Conservation (phyloP, 441 rosid species). For the Daphne laureola region DNA sequence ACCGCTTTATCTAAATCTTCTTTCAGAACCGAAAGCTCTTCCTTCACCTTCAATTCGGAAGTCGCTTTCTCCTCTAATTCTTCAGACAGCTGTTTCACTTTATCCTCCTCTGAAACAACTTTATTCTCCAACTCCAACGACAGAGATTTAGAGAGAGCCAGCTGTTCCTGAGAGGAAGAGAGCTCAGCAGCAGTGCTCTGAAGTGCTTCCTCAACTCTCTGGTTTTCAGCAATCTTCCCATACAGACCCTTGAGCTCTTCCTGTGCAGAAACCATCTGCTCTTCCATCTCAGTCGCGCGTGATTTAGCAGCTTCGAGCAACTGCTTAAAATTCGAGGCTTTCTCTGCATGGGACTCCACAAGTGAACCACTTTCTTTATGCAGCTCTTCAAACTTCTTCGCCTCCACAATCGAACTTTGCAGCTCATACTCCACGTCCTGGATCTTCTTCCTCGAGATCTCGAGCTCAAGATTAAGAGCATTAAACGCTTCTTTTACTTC, state of each 20-base stretch:
- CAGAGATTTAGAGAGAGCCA: constrained; percentile 52
- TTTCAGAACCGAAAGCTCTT: constrained; percentile 33
- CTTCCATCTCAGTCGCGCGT: constrained; percentile 58
- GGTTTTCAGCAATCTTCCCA: constrained; percentile 57
- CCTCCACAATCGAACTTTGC: constrained; percentile 45
- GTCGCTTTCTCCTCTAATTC: constrained; percentile 58
- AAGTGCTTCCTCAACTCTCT: constrained; percentile 66
- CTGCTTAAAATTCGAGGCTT: constrained; percentile 69
- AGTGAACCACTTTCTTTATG: constrained; percentile 69
- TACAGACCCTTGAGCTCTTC: constrained; percentile 66
- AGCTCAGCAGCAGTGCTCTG: constrained; percentile 51
- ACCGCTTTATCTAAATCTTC: constrained; percentile 26
- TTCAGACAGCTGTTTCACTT: constrained; percentile 41
- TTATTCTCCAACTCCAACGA: constrained; percentile 48
- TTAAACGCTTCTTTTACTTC: constrained; percentile 77
- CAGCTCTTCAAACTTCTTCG: constrained; percentile 72
- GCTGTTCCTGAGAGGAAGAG: constrained; percentile 60
- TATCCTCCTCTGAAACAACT: constrained; percentile 57
- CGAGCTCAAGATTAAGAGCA: constrained; percentile 55
- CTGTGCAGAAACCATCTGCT: constrained; percentile 44
- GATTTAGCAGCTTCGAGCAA: constrained; percentile 55
- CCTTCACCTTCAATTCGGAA: constrained; percentile 62
- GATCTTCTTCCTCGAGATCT: constrained; percentile 57
- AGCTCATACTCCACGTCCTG: constrained; percentile 63
- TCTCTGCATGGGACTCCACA: constrained; percentile 71